Evolutionary conservation across 208 protist species (phyloP), one percentile per base, ranked within the genome.

Genomic region (Baffinella frigidus): DNA sequence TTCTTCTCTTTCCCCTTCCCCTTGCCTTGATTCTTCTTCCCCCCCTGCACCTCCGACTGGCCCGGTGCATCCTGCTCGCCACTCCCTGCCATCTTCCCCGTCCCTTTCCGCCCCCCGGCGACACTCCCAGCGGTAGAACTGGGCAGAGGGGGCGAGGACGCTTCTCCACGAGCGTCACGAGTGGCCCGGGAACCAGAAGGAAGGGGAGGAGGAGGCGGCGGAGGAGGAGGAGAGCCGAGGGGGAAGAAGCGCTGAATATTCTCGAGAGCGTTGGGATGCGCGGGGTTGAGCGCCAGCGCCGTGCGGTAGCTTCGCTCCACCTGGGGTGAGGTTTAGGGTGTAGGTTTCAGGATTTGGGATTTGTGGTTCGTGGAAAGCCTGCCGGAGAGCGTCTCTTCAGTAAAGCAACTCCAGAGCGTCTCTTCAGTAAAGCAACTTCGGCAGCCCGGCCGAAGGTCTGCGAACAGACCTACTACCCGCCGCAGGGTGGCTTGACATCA

Each of bases 211-310:
- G n/a, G n/a, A n/a, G n/a, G n/a, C n/a, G n/a, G n/a, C n/a, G n/a
- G n/a, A n/a, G n/a, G n/a, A n/a, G n/a, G n/a, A n/a, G n/a, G n/a
- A n/a, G n/a, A n/a, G n/a, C 39, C 71, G 5, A 24, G 71, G 7
- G 77, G 50, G 39, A 87, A 87, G 30, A 87, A 87, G 0, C 48
- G 3, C 41, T 71, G 27, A 20, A 87, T 61, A 33, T 87, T 87
- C 33, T 68, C 48, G 27, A 56, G n/a, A 24, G 77, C 77, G 77
- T 87, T 87, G 77, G 44, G 41, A 43, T 87, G 77, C 33, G 77
- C 33, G 11, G 77, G 77, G 50, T 87, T 43, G 14, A 87, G 39
- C 4, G 27, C 39, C 77, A 87, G 36, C 77, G 77, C 77, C 35
- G 17, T 35, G 41, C 44, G 41, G 50, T 87, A 87, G 20, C 41